Percentiles rank a stretch among this genome's conserved stretches.
phyloP scores from a whole-genome alignment of 331 rosid species.

The Acacia concinna region DNA sequence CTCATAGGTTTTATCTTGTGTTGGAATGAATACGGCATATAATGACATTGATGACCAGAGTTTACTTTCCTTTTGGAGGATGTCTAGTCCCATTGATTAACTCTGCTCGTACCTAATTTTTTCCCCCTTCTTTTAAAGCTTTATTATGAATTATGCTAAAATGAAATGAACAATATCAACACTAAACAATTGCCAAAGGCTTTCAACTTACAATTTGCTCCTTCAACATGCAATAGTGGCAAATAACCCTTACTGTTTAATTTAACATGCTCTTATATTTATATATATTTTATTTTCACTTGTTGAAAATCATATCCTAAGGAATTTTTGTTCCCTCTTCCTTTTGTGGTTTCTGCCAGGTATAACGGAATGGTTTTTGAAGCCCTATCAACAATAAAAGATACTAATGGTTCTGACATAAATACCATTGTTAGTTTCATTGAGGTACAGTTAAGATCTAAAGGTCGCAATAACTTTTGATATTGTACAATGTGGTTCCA shows the following conservation, averaged over 20 bases:
- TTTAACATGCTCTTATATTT: background rate
- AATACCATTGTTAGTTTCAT: slow-evolving; percentile 49
- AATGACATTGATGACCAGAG: background rate
- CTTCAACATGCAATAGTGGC: background rate
- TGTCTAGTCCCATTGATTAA: background rate
- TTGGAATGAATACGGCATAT: background rate
- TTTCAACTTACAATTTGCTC: background rate
- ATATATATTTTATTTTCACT: background rate
- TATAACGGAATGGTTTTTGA: slow-evolving; percentile 52
- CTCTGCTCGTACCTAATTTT: background rate
- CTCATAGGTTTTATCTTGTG: background rate
- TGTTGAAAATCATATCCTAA: slow-evolving; percentile 2
- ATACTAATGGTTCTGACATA: slow-evolving; percentile 50
- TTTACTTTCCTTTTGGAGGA: background rate
- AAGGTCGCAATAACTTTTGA: background rate
- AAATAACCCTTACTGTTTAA: background rate
- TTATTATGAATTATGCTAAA: background rate
- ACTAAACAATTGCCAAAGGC: background rate
- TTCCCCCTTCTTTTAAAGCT: background rate
- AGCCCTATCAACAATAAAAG: slow-evolving; percentile 49
- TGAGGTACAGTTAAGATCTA: slow-evolving; percentile 42
- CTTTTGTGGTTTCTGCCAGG: slow-evolving; percentile 36
- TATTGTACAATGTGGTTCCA: background rate
- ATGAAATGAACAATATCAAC: background rate
- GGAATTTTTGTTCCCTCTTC: background rate